Base-by-base conservation (phyloP, 1,284 basidiomycete genomes). In the Lignosus rhinocerotis region DNA sequence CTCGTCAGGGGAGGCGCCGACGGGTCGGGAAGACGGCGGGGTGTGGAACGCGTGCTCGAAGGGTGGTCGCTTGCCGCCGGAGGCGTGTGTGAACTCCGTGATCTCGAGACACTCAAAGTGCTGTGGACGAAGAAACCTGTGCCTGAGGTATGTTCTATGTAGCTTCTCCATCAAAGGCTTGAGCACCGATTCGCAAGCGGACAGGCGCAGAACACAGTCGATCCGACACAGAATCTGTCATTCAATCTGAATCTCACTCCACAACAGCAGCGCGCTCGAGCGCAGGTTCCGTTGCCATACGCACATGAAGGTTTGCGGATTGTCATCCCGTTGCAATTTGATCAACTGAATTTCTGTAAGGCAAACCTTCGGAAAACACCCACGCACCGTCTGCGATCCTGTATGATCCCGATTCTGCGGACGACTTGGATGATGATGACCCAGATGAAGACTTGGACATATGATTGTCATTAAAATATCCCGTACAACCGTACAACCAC, bases 211-310 rank as follows among this genome's bases (percentile, higher is more conserved):
- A 67, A 68, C 46, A 68, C 75, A 30, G 72, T 74, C 3, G 84
- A 88, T 66, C 81, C 85, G 3, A 86, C 84, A 0, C 83, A 87
- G 61, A 81, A 86, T 63, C 73, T 92, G 8, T 80, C 93, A 0
- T 97, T 97, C 80, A 96, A 96, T 71, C 81, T 97, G 30, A 83
- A 77, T 57, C 82, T 96, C 52, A 96, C 93, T n/a, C 79, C 84
- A 14, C 82, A 88, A n/a, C 94, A 97, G 70, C 86, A 89, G 68
- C 81, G 83, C 60, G 87, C 88, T 14, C 81, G 92, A 52, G 86
- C 91, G 1, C 80, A 84, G 51, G 93, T 96, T 1, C 90, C 92
- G 11, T 73, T 96, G 36, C 94, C 94, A 6, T 96, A 96, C 69
- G 90, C 82, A 5, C 93, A 94, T 66, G 85, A 91, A 76, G 90